A percentile compares a stretch with the other conserved stretches of the same genome.
These are phyloP conservation scores for Lavandula angustifolia DNA, from an alignment of 257 asterid species.

Conservation along the genomic window DNA sequence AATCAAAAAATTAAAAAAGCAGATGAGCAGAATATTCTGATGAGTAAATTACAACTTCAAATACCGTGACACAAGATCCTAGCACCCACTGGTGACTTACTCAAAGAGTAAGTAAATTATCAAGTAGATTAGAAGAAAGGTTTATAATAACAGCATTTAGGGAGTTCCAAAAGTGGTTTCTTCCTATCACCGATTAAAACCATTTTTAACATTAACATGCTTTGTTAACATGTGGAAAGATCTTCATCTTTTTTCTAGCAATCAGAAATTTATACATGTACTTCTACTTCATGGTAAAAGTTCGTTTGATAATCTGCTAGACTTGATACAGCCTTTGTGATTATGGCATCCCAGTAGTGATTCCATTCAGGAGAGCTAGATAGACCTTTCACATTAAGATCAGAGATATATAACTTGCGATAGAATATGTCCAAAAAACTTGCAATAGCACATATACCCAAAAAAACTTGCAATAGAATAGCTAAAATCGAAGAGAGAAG, in stretches of 20 bases:
- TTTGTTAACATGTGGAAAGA: background rate
- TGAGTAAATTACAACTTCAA: too few relatives aligned
- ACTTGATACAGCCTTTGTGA: background rate
- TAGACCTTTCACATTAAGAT: background rate
- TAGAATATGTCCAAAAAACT: too few relatives aligned
- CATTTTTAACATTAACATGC: background rate
- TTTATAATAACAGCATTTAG: background rate
- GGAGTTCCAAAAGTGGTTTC: constrained; percentile 5
- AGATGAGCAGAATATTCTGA: too few relatives aligned
- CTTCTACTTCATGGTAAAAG: background rate
- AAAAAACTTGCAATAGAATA: background rate
- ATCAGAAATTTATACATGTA: background rate
- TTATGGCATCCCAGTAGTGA: background rate
- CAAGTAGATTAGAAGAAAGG: background rate
- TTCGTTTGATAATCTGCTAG: constrained; percentile 3
- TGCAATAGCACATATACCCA: too few relatives aligned
- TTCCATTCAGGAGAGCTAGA: too few relatives aligned
- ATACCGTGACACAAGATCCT: too few relatives aligned
- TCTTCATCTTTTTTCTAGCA: background rate
- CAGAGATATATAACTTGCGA: background rate
- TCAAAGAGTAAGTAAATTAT: background rate
- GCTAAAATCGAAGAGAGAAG: constrained; percentile 1
- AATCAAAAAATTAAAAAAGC: background rate
- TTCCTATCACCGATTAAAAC: constrained; percentile 11
- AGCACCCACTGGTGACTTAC: too few relatives aligned